Conservation (phyloP, 1,284 basidiomycete genomes). For the Lignosus rhinocerotis region DNA sequence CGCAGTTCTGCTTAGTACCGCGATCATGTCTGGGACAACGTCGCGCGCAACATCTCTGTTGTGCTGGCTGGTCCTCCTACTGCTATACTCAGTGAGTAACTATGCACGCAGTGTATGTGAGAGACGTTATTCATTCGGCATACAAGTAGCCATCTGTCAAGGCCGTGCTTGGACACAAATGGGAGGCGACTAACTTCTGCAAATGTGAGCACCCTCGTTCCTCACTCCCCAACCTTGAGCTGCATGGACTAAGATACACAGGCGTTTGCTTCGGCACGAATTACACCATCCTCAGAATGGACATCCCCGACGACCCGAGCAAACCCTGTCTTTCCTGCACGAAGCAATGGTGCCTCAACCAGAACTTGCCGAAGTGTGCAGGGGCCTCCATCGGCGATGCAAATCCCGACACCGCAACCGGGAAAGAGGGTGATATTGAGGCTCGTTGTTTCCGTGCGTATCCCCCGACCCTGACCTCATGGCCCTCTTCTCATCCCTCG, state of each 20-base stretch:
- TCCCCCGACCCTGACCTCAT: conserved; percentile 23
- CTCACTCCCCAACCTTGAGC: conserved; percentile 1
- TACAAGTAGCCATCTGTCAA: conserved; percentile 42
- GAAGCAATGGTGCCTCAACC: conserved; percentile 93
- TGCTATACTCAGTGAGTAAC: conserved; percentile 21
- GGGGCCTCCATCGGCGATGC: conserved; percentile 85
- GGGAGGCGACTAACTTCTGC: conserved; percentile 83
- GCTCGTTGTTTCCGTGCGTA: conserved; percentile 92
- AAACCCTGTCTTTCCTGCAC: conserved; percentile 93
- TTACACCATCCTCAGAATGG: conserved; percentile 84
- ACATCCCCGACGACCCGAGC: conserved; percentile 77
- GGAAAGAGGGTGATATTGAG: conserved; percentile 95
- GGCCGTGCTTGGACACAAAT: conserved; percentile 59
- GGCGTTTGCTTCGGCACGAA: conserved; percentile 90
- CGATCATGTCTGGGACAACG: conserved; percentile 19
- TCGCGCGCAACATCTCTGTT: conserved; percentile 19
- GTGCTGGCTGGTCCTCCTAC: conserved; percentile 20
- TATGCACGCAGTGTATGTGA: not conserved
- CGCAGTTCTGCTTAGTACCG: conserved; percentile 13
- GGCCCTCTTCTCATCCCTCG: conserved; percentile 9
- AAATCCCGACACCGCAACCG: conserved; percentile 89
- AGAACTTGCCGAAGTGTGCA: conserved; percentile 84
- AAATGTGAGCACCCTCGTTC: conserved; percentile 57
- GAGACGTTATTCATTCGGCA: conserved; percentile 5
- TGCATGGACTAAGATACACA: conserved; percentile 32